Evolutionary conservation across 2,329 filamentous ascomycete species (phyloP).

Genomic region (Metarhizium guizhouense): DNA sequence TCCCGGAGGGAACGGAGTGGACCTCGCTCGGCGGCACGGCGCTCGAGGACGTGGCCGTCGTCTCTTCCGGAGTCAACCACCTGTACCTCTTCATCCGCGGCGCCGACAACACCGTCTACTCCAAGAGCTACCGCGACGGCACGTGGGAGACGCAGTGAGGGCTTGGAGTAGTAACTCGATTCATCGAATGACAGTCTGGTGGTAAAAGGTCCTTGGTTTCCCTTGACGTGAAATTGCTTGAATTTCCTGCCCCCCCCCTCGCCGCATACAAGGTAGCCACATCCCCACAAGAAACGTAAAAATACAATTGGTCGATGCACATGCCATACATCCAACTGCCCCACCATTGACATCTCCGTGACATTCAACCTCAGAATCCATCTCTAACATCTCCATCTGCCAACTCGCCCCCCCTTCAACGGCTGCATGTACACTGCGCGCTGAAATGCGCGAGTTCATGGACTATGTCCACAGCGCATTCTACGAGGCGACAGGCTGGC

Average conservation of each 20-base stretch:
- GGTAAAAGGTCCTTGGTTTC: no score
- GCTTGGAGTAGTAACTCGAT: slow-evolving; percentile 10
- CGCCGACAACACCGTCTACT: slow-evolving; percentile 11
- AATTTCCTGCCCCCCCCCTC: no score
- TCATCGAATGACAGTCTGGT: no score
- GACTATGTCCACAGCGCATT: slow-evolving; percentile 92
- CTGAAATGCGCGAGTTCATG: slow-evolving; percentile 88
- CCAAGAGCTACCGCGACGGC: slow-evolving; percentile 1
- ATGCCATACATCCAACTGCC: no score
- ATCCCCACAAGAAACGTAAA: no score
- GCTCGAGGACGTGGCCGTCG: slow-evolving; percentile 15
- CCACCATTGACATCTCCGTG: no score
- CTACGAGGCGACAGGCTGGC: slow-evolving; percentile 79
- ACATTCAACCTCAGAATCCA: no score
- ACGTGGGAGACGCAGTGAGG: background rate
- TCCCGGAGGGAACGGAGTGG: background rate
- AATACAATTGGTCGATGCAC: no score
- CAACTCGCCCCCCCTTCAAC: no score
- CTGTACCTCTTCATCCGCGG: slow-evolving; percentile 18
- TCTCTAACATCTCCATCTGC: no score
- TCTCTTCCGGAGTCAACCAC: slow-evolving; percentile 13
- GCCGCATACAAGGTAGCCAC: no score
- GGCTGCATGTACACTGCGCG: slow-evolving; percentile 1
- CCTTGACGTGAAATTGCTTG: no score
- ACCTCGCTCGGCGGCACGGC: slow-evolving; percentile 6